These are phyloP conservation scores for Syncephalastrum contaminatum DNA, from an alignment of 371 early-diverging fungal genomes.

Conservation along the genomic window DNA sequence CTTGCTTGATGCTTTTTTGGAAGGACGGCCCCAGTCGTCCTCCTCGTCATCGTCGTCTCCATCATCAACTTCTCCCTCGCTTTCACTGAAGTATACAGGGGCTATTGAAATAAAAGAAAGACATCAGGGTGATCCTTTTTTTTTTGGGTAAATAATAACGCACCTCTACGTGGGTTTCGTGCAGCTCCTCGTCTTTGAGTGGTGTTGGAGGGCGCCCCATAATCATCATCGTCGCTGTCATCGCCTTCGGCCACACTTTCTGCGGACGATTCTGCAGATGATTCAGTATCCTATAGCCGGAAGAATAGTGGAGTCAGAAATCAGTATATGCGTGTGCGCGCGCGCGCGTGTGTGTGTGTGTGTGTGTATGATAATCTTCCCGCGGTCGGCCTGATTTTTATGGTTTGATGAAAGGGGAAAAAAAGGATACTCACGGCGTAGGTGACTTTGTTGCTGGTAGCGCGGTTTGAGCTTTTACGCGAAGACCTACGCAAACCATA, in stretches of 20 bases:
- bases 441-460: background rate
- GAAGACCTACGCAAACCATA: slow-evolving; percentile 33
- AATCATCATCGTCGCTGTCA: slow-evolving; percentile 24
- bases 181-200: slow-evolving; percentile 1
- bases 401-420: background rate
- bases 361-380: no score
- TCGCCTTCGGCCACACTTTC: slow-evolving; percentile 11
- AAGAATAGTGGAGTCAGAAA: background rate
- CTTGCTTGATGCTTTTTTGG: background rate
- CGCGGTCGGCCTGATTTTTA: no score
- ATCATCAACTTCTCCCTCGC: slow-evolving; percentile 6
- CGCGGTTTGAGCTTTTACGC: slow-evolving; percentile 11
- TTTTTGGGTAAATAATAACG: background rate
- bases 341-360: no score
- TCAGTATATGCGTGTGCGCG: background rate
- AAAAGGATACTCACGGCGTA: slow-evolving; percentile 10
- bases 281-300: background rate
- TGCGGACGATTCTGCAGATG: slow-evolving; percentile 8
- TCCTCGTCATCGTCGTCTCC: slow-evolving; percentile 7
- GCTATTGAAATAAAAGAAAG: background rate
- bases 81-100: background rate
- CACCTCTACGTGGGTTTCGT: slow-evolving; percentile 4
- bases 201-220: slow-evolving; percentile 6
- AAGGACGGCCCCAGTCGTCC: slow-evolving; percentile 8
- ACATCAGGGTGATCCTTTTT: slow-evolving; percentile 4